Base-by-base conservation (phyloP, 2,329 filamentous ascomycete species). In the Ascosphaera pollenicola region DNA sequence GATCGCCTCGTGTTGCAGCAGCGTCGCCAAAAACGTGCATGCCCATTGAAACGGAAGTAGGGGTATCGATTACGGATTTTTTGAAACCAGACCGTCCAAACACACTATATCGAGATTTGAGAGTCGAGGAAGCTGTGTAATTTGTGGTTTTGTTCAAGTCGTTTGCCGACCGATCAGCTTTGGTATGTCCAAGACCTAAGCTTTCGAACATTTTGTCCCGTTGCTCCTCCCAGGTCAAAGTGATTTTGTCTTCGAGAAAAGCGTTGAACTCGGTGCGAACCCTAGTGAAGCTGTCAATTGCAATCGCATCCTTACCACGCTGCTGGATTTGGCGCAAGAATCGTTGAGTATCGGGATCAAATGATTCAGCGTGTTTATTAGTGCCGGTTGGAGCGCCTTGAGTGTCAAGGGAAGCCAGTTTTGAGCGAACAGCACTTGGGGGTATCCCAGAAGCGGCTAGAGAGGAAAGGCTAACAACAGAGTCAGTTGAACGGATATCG, bases 161-260 rank as follows among this genome's bases (percentile, higher is more conserved):
- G 3, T 18, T 54, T 21, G 48, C 47, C n/a, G 59, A 53, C 30
- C 57, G 53, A 11, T 48, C 43, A 17, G 50, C 50, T 39, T 58
- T 54, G 39, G 74, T 77, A 53, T 59, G 56, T 6, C 63, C 66
- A 13, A 98, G 78, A 11, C 89, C 89, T 56, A 98, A 95, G 58
- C 98, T 89, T 51, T 93, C 76, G 58, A 94, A 95, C 46, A 98
- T 93, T 47, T 76, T 76, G 57, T 80, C 82, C 45, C 87, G 77
- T 61, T 95, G 87, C 13, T 79, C 77, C 49, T 94, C 85, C 85
- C 89, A 95, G 55, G 95, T 84, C 64, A 92, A 77, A 21, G 84
- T 82, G 38, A 95, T 75, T 52, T 92, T 91, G 50, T 94, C 85
- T 54, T 95, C 85, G 41, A 98, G 66, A 55, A 93, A 95, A 43